A percentile compares a stretch with the other conserved stretches of the same genome.
Conservation (phyloP, 148 eudicot species). For the Rhododendron williamsianum region DNA sequence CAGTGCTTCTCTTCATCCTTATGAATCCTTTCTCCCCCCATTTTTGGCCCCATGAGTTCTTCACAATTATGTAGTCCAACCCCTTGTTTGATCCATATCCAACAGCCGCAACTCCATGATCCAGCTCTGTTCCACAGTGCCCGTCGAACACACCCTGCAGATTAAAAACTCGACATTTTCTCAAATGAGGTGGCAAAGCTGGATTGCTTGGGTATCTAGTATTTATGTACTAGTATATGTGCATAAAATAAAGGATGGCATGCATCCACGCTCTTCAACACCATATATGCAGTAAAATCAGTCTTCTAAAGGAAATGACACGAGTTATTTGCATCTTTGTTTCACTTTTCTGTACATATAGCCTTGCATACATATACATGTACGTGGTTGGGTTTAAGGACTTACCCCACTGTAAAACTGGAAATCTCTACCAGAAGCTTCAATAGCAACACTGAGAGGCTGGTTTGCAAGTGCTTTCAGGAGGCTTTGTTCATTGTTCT, state of each 20-base stretch:
- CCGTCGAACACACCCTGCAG: constrained; percentile 94
- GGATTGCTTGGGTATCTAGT: not conserved
- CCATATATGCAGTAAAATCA: not conserved
- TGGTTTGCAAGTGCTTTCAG: constrained; percentile 93
- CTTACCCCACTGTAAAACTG: constrained; percentile 96
- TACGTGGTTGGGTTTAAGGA: not conserved
- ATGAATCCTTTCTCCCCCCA: constrained; percentile 98
- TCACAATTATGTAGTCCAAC: constrained; percentile 71
- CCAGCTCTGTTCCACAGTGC: constrained; percentile 78
- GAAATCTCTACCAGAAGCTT: constrained; percentile 90
- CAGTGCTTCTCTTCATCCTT: constrained; percentile 81
- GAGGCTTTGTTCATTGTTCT: constrained; percentile 62
- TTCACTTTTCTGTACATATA: not conserved
- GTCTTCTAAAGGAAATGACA: not conserved
- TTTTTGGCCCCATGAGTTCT: constrained; percentile 93
- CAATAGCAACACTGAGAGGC: constrained; percentile 87
- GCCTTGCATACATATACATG: not conserved
- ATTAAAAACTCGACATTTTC: not conserved
- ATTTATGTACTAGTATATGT: not conserved
- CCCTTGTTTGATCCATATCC: constrained; percentile 85
- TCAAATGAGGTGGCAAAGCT: not conserved
- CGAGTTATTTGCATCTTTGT: not conserved
- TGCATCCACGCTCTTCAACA: not conserved
- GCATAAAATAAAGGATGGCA: not conserved
- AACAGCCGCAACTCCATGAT: constrained; percentile 93